Percentiles rank a stretch among this genome's conserved stretches.
Conservation (phyloP, 164 flowering plant species). For the Vitis rupestris region DNA sequence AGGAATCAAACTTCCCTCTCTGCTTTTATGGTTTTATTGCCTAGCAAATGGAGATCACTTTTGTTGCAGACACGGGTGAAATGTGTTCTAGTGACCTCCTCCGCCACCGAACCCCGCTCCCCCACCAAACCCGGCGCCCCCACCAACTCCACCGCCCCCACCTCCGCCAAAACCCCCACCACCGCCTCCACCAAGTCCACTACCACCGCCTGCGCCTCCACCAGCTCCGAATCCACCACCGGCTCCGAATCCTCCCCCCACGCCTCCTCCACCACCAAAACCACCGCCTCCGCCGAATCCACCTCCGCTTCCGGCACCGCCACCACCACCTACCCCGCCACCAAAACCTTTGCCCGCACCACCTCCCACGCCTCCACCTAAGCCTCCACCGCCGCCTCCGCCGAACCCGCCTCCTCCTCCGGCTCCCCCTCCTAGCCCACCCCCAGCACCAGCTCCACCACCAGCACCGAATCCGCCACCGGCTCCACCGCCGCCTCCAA, state of each 20-base stretch:
- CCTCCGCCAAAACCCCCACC: slow-evolving; percentile 17
- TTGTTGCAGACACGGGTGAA: no score
- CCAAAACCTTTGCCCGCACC: slow-evolving; percentile 20
- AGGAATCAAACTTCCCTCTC: no score
- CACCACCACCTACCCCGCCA: slow-evolving; percentile 15
- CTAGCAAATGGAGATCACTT: no score
- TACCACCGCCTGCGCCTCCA: slow-evolving; percentile 6
- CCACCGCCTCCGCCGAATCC: slow-evolving; percentile 11
- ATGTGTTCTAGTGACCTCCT: neutral
- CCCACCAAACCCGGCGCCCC: slow-evolving; percentile 7
- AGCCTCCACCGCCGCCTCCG: slow-evolving; percentile 13
- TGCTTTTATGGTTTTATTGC: no score
- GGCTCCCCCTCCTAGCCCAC: slow-evolving; percentile 10
- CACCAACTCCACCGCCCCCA: slow-evolving; percentile 12
- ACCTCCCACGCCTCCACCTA: slow-evolving; percentile 20
- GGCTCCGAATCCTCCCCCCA: slow-evolving; percentile 5
- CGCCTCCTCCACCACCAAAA: slow-evolving; percentile 2
- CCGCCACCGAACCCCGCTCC: slow-evolving; percentile 3
- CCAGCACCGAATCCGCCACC: slow-evolving; percentile 13
- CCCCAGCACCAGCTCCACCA: slow-evolving; percentile 15
- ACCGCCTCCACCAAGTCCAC: slow-evolving; percentile 7
- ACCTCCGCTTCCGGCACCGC: slow-evolving; percentile 13
- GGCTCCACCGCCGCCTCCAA: slow-evolving; percentile 9
- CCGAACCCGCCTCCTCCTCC: neutral
- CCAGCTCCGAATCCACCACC: slow-evolving; percentile 6